Evolutionary conservation across 768 basidiomycete genomes (phyloP), one percentile per base, ranked within the genome.

Genomic region (Pleurotus tuoliensis): DNA sequence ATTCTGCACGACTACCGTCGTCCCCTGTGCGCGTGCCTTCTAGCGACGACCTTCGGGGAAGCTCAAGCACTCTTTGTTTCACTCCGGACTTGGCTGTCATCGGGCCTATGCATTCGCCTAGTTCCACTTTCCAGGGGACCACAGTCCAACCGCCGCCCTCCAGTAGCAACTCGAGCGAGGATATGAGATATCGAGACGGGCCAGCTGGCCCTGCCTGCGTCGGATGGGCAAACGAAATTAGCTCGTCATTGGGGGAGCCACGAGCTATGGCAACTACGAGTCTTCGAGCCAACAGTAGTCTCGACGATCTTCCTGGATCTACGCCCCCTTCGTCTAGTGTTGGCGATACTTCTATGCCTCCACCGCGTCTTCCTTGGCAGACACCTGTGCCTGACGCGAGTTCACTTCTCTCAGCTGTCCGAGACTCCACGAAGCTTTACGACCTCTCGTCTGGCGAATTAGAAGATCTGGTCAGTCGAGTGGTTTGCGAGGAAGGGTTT

Each of bases 401-500:
- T 16, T 6, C 41, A 44, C 20, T 53, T 27, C 38, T 53, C 16
- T 13, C n/a, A 3, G 39, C 5, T 16, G 51, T 53, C 24, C 39
- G 51, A 13, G 38, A 53, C 4, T 53, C 37, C 15, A 25, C 51
- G 13, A 53, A 41, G 41, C 51, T 53, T 16, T 53, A 41, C 15
- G 51, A 53, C 13, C n/a, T 53, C n/a, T 22, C 34, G 5, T 53
- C 51, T n/a, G n/a, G n/a, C 11, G 51, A 53, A n/a, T 41, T 53
- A 22, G 51, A 53, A 15, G 51, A 53, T 39, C 39, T 53, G 38
- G 51, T 41, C 20, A 40, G 51, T 41, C 51, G 51, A 8, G 38
- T 53, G n/a, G 51, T 53, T 3, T 53, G 51, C 51, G 51, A 53
- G 15, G 51, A 53, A 39, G 51, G 39, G 7, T 53, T 53, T 15